phyloP scores from a whole-genome alignment of 768 basidiomycete species.

The Xerocomellus amylosporus region DNA sequence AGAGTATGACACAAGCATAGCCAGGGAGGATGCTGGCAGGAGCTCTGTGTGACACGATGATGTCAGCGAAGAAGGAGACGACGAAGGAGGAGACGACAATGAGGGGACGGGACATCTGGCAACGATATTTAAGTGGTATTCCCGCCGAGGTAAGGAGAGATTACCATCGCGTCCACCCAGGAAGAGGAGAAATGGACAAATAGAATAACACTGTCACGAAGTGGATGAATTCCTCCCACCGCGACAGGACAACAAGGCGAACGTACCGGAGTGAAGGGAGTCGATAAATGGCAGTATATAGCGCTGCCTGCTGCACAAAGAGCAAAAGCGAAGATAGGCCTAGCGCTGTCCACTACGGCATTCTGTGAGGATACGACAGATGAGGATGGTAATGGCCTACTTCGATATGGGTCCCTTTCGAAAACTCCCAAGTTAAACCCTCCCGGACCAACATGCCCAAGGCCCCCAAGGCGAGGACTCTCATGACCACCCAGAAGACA shows the following conservation, averaged over 20 bases:
- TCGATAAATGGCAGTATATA: conserved; percentile 67
- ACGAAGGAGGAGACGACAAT: conserved; percentile 47
- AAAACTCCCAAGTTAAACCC: conserved; percentile 49
- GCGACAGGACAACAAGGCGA: not conserved
- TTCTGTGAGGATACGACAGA: conserved; percentile 9
- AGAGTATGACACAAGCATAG: conserved; percentile 61
- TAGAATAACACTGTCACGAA: conserved; percentile 55
- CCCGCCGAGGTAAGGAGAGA: conserved; percentile 44
- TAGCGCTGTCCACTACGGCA: conserved; percentile 63
- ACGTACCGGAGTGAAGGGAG: conserved; percentile 65
- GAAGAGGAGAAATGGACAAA: conserved; percentile 68
- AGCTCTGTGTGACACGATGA: conserved; percentile 38
- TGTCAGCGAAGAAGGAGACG: conserved; percentile 59
- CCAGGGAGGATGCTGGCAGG: conserved; percentile 50
- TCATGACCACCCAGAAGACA: conserved; percentile 74
- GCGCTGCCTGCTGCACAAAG: conserved; percentile 64
- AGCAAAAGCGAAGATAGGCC: conserved; percentile 64
- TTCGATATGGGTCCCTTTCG: conserved; percentile 56
- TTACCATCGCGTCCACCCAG: conserved; percentile 58
- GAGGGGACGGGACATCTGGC: conserved; percentile 50
- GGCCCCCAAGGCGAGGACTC: conserved; percentile 71
- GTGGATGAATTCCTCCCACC: not conserved
- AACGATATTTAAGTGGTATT: not conserved
- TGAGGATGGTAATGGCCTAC: conserved; percentile 36
- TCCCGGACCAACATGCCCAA: conserved; percentile 63